Conservation (phyloP, 352 stramenopile species). For the Pythium vanterpoolii region DNA sequence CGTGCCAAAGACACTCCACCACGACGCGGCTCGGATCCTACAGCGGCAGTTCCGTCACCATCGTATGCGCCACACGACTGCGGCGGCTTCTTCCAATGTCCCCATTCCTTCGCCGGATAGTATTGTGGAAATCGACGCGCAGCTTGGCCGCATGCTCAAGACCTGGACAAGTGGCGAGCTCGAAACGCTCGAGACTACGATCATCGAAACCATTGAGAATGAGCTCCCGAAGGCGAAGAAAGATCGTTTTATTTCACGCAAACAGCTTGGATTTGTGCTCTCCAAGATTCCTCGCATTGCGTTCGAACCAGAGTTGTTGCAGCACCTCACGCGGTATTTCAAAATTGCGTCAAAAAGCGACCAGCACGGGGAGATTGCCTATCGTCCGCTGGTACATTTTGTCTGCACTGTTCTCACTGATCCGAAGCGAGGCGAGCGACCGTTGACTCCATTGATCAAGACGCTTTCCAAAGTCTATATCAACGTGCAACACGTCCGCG, state of each 20-base stretch:
- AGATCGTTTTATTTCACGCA: constrained; percentile 30
- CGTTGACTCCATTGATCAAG: constrained; percentile 26
- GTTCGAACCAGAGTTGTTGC: constrained; percentile 36
- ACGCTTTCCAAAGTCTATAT: constrained; percentile 28
- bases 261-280: constrained; percentile 53
- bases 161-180: constrained; percentile 44
- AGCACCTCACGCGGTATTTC: constrained; percentile 46
- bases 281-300: constrained; percentile 42
- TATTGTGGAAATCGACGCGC: constrained; percentile 24
- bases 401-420: constrained; percentile 39
- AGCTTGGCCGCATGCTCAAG: constrained; percentile 37
- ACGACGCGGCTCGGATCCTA: constrained; percentile 32
- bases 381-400: constrained; percentile 43
- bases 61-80: background rate
- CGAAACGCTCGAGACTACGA: constrained; percentile 26
- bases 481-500: constrained; percentile 28
- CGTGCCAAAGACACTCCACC: constrained; percentile 30
- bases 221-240: constrained; percentile 33
- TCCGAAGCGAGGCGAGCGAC: constrained; percentile 25
- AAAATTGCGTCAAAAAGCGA: constrained; percentile 15
- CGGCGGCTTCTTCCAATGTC: background rate
- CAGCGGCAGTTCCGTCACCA: constrained; percentile 24
- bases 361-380: constrained; percentile 27
- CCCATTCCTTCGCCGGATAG: background rate
- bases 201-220: constrained; percentile 38